A percentile compares a stretch with the other conserved stretches of the same genome.
phyloP scores from a whole-genome alignment of 768 basidiomycete species.

The Hygrocybe punicea region DNA sequence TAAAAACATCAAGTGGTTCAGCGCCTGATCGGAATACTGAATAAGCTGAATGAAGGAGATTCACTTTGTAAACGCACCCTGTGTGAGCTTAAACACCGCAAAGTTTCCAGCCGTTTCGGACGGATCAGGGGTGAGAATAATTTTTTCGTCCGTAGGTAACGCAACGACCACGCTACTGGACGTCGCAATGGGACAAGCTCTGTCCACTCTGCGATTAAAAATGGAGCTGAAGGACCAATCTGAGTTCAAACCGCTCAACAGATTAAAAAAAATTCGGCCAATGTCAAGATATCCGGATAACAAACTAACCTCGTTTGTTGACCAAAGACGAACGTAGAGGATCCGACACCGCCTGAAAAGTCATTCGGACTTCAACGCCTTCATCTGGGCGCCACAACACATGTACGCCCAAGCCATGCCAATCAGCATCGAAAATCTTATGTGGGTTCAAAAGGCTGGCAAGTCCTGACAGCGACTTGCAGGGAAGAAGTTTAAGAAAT shows the following conservation, averaged over 20 bases:
- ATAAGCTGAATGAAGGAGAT: conserved; percentile 11
- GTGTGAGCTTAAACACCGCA: conserved; percentile 49
- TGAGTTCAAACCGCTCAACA: conserved; percentile 23
- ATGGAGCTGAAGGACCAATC: conserved; percentile 73
- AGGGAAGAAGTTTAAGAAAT: conserved; percentile 91
- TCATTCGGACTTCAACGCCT: conserved; percentile 63
- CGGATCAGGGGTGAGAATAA: conserved; percentile 54
- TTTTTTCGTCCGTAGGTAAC: conserved; percentile 42
- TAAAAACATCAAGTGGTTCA: conserved; percentile 51
- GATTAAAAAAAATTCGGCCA: conserved; percentile 4
- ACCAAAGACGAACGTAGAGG: conserved; percentile 57
- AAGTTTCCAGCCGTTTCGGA: conserved; percentile 28
- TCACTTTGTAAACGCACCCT: conserved; percentile 37
- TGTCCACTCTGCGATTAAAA: conserved; percentile 64
- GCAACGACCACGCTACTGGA: conserved; percentile 53
- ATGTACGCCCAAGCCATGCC: conserved; percentile 85
- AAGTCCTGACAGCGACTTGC: conserved; percentile 84
- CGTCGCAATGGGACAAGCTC: conserved; percentile 65
- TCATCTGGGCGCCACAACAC: conserved; percentile 56
- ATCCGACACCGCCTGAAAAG: conserved; percentile 75
- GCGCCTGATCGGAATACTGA: conserved; percentile 28
- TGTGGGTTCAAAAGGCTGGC: conserved; percentile 82
- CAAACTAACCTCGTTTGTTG: conserved; percentile 51
- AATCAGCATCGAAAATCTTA: conserved; percentile 81
- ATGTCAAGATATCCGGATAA: not conserved